Evolutionary conservation across 208 protist species (phyloP).

Genomic region (Novymonas esmeraldas): DNA sequence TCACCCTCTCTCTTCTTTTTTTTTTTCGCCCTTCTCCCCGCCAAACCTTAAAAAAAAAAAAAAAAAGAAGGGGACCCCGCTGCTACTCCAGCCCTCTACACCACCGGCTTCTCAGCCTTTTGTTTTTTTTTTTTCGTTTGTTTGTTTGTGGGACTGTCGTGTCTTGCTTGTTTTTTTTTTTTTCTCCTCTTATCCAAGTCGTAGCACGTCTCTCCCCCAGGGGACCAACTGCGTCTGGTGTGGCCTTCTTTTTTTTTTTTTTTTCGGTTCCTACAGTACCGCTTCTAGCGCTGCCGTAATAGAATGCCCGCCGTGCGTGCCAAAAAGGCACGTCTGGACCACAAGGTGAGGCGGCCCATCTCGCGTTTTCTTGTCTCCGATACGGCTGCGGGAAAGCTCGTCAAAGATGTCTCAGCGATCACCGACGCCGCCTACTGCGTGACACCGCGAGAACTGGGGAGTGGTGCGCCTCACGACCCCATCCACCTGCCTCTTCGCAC

Average conservation of each 20-base stretch:
- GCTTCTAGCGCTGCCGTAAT: constrained; percentile 5
- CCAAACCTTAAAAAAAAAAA: neutral
- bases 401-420: constrained; percentile 4
- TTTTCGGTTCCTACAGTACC: constrained; percentile 4
- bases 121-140: neutral
- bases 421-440: constrained; percentile 18
- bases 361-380: constrained; percentile 43
- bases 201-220: too few relatives aligned
- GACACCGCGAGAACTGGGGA: constrained; percentile 39
- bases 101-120: constrained; percentile 52
- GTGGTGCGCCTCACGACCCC: constrained; percentile 51
- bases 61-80: constrained; percentile 1
- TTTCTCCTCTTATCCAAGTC: too few relatives aligned
- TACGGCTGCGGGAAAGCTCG: constrained; percentile 30
- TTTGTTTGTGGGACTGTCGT: too few relatives aligned
- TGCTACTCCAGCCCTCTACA: neutral
- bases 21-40: neutral
- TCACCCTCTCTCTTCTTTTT: constrained; percentile 21
- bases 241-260: constrained; percentile 15
- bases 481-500: constrained; percentile 52
- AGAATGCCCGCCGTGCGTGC: constrained; percentile 20
- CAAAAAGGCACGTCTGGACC: constrained; percentile 18
- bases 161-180: too few relatives aligned
- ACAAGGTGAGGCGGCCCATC: constrained; percentile 23
- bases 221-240: too few relatives aligned